phyloP scores from a whole-genome alignment of 2,329 filamentous ascomycete species.

The Monilinia laxa region DNA sequence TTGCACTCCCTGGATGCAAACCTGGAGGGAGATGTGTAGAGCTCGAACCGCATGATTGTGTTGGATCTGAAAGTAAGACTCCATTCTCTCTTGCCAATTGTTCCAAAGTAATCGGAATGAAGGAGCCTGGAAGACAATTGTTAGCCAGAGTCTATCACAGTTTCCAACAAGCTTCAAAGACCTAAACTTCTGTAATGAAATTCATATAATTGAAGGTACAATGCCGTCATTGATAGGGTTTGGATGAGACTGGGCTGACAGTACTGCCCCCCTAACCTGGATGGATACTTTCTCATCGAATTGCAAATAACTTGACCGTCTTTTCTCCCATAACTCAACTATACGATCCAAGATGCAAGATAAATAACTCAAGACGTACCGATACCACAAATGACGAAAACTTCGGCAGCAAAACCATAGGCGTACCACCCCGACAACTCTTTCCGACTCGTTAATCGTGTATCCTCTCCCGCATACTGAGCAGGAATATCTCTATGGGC shows the following conservation, averaged over 20 bases:
- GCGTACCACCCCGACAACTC: conserved; percentile 94
- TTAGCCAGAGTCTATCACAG: conserved; percentile 24
- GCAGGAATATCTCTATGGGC: conserved; percentile 40
- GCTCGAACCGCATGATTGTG: conserved; percentile 63
- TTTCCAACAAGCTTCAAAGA: conserved; percentile 6
- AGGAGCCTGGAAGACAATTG: conserved; percentile 62
- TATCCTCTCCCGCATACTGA: conserved; percentile 79
- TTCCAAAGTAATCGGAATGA: conserved; percentile 93
- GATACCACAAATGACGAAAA: conserved; percentile 88
- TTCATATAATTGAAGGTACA: conserved; percentile 16
- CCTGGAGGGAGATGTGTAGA: conserved; percentile 30
- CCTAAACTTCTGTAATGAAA: conserved; percentile 17
- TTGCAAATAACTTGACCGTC: conserved; percentile 2
- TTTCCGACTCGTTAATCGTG: conserved; percentile 78
- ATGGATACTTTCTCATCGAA: conserved; percentile 8
- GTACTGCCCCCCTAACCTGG: neutral
- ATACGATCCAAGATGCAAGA: conserved; percentile 7
- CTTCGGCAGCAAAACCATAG: conserved; percentile 94
- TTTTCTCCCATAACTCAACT: neutral
- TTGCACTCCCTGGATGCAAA: conserved; percentile 27
- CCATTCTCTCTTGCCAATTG: conserved; percentile 91
- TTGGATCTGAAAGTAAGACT: conserved; percentile 75
- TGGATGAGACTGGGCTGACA: conserved; percentile 1
- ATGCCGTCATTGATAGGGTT: conserved; percentile 15
- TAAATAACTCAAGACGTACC: conserved; percentile 52